Evolutionary conservation across 2,329 filamentous ascomycete genomes (phyloP).

Genomic region (Paraphoma chrysanthemicola): DNA sequence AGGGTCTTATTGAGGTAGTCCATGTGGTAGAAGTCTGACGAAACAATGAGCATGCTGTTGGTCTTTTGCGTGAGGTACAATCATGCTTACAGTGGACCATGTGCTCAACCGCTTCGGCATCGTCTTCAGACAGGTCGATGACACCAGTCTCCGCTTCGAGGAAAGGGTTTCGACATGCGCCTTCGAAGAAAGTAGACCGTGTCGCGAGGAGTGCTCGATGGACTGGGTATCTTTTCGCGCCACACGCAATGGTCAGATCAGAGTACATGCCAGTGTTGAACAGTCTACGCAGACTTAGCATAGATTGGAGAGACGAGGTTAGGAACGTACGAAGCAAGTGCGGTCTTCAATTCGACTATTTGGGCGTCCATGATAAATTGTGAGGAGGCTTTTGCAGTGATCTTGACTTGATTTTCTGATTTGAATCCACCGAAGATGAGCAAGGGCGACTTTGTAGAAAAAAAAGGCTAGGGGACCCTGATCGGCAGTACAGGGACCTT

Average conservation of each 20-base stretch:
- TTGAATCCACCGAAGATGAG: no score
- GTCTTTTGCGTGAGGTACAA: neutral
- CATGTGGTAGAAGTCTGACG: constrained; percentile 50
- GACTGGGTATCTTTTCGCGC: constrained; percentile 54
- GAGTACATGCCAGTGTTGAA: constrained; percentile 52
- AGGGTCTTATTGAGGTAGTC: constrained; percentile 47
- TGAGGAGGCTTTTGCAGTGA: constrained; percentile 8
- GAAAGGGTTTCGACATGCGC: constrained; percentile 48
- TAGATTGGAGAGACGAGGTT: constrained; percentile 4
- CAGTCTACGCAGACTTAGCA: constrained; percentile 45
- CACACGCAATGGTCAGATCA: constrained; percentile 57
- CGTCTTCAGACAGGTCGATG: constrained; percentile 50
- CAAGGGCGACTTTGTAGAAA: no score
- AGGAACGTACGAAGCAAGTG: constrained; percentile 55
- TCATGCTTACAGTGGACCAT: constrained; percentile 50
- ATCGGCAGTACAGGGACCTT: constrained; percentile 13
- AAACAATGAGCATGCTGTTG: neutral
- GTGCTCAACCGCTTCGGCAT: constrained; percentile 49
- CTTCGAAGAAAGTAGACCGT: constrained; percentile 56
- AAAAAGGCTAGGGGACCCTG: constrained; percentile 3
- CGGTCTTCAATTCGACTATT: constrained; percentile 54
- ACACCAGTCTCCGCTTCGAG: constrained; percentile 45
- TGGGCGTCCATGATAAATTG: constrained; percentile 46
- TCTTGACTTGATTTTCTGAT: constrained; percentile 9
- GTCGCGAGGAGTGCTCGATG: constrained; percentile 58